These are phyloP conservation scores for Rossbeevera mucosa DNA, from an alignment of 768 basidiomycete genomes.

Conservation along the genomic window DNA sequence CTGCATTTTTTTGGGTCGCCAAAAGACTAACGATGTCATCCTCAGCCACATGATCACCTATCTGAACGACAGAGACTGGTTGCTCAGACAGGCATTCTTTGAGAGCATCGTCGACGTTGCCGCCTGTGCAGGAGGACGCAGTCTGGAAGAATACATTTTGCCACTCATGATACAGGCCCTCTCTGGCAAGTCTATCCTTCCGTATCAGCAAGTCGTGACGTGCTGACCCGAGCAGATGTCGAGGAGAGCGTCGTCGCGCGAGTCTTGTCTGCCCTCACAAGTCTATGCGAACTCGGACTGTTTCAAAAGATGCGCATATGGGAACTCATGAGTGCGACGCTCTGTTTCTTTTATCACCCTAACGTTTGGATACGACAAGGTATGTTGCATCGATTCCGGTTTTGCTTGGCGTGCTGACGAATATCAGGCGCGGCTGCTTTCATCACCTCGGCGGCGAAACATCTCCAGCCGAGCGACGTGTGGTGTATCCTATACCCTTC, in stretches of 20 bases:
- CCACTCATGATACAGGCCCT: conserved; percentile 94
- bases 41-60: conserved; percentile 85
- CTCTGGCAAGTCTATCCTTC: conserved; percentile 55
- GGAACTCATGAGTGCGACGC: conserved; percentile 87
- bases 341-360: conserved; percentile 92
- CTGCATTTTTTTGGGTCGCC: conserved; percentile 90
- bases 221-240: conserved; percentile 56
- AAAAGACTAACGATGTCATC: conserved; percentile 91
- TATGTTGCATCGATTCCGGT: conserved; percentile 22
- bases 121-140: conserved; percentile 85
- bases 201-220: background rate
- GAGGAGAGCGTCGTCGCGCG: conserved; percentile 93
- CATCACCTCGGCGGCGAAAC: conserved; percentile 78
- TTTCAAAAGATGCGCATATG: conserved; percentile 95
- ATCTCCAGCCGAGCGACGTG: conserved; percentile 80
- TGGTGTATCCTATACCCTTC: conserved; percentile 98
- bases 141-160: conserved; percentile 94
- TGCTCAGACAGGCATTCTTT: conserved; percentile 86
- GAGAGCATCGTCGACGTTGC: conserved; percentile 95
- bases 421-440: conserved; percentile 79
- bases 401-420: background rate
- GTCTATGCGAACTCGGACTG: conserved; percentile 82
- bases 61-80: conserved; percentile 89
- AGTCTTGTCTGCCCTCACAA: conserved; percentile 83
- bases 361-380: conserved; percentile 96